phyloP scores from a whole-genome alignment of 257 asterid genomes.

The Forsythia viridissima region DNA sequence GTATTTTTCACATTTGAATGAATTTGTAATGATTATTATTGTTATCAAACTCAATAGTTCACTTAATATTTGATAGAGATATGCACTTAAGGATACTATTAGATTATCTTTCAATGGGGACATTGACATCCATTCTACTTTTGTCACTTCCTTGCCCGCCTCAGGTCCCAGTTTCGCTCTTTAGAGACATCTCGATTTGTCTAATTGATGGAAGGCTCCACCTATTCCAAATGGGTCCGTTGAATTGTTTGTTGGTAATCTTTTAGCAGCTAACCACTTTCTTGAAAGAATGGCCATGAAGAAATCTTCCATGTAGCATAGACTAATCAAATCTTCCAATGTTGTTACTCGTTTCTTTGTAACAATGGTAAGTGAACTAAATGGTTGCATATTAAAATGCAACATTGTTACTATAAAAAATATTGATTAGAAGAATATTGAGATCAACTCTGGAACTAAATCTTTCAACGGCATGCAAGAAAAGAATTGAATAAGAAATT shows the following conservation, averaged over 20 bases:
- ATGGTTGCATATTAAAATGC: slow-evolving; percentile 6
- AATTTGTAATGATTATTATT: no score
- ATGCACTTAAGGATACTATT: slow-evolving; percentile 91
- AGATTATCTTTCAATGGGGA: slow-evolving; percentile 85
- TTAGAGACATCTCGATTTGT: no score
- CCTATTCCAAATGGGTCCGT: slow-evolving; percentile 57
- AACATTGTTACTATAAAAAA: neutral
- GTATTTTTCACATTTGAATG: no score
- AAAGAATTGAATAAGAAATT: slow-evolving; percentile 77
- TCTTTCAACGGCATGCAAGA: slow-evolving; percentile 61
- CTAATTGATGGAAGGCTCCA: slow-evolving; percentile 79
- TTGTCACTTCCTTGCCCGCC: slow-evolving; percentile 88
- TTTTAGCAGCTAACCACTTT: slow-evolving; percentile 94
- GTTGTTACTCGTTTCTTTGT: slow-evolving; percentile 94
- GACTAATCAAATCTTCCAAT: slow-evolving; percentile 60
- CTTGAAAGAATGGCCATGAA: slow-evolving; percentile 95
- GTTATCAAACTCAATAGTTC: neutral
- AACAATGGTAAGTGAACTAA: slow-evolving; percentile 64
- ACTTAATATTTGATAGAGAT: slow-evolving; percentile 53
- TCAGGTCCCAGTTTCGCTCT: slow-evolving; percentile 70
- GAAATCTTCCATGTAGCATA: slow-evolving; percentile 90
- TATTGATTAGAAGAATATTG: slow-evolving; percentile 6
- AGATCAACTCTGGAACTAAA: slow-evolving; percentile 20
- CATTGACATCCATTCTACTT: slow-evolving; percentile 66
- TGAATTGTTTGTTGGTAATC: slow-evolving; percentile 84